A percentile compares a stretch with the other conserved stretches of the same genome.
Evolutionary conservation across 164 flowering plant species (phyloP).

Genomic region (grape (Vitis vinifera)): DNA sequence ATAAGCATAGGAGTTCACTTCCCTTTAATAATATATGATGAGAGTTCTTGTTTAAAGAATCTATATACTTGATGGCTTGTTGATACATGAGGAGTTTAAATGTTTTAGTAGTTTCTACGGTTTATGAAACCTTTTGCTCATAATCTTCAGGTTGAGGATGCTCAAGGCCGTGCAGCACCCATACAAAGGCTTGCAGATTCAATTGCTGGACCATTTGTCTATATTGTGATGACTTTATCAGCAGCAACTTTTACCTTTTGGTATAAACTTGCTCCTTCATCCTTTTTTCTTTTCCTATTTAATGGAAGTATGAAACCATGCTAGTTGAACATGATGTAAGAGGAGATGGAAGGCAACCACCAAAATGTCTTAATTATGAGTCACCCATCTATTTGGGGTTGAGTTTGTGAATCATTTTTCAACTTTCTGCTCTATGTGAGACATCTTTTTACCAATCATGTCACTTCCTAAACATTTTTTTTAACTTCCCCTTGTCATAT

Average conservation of each 20-base stretch:
- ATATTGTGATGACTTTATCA: conserved; percentile 80
- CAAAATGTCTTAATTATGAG: too few species aligned
- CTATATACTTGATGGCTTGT: background rate
- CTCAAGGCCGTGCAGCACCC: conserved; percentile 96
- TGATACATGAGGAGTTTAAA: background rate
- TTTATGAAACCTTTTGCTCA: conserved; percentile 2
- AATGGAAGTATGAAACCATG: background rate
- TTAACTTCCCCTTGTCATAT: too few species aligned
- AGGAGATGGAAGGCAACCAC: too few species aligned
- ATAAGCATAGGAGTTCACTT: background rate
- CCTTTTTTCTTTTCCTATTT: background rate
- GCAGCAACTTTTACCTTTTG: conserved; percentile 93
- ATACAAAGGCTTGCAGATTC: conserved; percentile 95
- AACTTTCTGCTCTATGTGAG: too few species aligned
- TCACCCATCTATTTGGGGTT: too few species aligned
- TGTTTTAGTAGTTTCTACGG: background rate
- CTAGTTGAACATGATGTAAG: background rate
- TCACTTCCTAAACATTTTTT: too few species aligned
- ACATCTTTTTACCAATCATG: too few species aligned
- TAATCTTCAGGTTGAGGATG: conserved; percentile 81
- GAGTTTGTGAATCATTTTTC: too few species aligned
- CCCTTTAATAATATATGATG: too few species aligned
- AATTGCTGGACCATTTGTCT: conserved; percentile 98
- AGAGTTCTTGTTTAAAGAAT: too few species aligned
- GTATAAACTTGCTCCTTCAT: conserved; percentile 35